Evolutionary conservation across 768 basidiomycete species (phyloP).

Genomic region (Collybia mongolica): DNA sequence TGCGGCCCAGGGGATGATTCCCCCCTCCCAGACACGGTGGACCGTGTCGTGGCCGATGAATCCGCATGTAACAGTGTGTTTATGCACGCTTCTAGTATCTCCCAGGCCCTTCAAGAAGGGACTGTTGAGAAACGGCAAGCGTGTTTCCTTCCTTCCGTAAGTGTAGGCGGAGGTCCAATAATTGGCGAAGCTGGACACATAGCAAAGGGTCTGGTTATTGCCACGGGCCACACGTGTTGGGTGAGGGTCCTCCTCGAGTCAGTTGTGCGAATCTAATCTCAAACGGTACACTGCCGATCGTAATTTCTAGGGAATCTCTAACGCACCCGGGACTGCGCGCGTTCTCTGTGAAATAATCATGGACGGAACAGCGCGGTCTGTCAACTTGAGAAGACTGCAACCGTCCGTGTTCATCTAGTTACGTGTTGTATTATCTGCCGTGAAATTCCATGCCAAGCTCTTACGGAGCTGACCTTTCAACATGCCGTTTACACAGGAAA

Average conservation of each 20-base stretch:
- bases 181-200: slow-evolving; percentile 59
- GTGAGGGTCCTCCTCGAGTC: slow-evolving; percentile 35
- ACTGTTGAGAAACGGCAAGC: slow-evolving; percentile 55
- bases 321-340: slow-evolving; percentile 82
- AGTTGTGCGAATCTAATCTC: background rate
- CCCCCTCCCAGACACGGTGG: slow-evolving; percentile 66
- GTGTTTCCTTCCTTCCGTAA: slow-evolving; percentile 75
- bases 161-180: slow-evolving; percentile 62
- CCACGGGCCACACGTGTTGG: slow-evolving; percentile 81
- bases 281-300: no score
- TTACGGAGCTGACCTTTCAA: no score
- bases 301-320: slow-evolving; percentile 62
- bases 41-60: slow-evolving; percentile 63
- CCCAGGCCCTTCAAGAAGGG: slow-evolving; percentile 53
- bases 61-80: slow-evolving; percentile 54
- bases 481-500: no score
- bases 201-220: slow-evolving; percentile 66
- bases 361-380: slow-evolving; percentile 60
- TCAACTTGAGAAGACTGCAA: slow-evolving; percentile 47
- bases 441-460: background rate
- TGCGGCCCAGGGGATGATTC: slow-evolving; percentile 80
- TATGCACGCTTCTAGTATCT: slow-evolving; percentile 60
- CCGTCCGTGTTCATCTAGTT: slow-evolving; percentile 35
- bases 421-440: background rate
- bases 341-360: slow-evolving; percentile 70